A percentile compares a stretch with the other conserved stretches of the same genome.
Evolutionary conservation across 73 alveolate genomes (phyloP).

Genomic region (Paraurostyla sp.): DNA sequence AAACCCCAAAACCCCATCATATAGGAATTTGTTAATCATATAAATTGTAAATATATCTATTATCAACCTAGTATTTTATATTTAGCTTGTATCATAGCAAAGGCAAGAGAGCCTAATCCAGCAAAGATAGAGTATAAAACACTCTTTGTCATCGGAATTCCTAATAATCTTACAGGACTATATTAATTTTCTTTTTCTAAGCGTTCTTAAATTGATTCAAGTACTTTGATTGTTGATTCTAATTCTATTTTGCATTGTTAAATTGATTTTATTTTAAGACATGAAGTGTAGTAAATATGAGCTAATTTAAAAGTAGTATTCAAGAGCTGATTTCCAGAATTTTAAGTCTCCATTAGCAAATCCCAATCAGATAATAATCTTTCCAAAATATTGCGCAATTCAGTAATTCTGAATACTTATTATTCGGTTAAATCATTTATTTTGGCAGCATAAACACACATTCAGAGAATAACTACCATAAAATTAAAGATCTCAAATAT

Average conservation of each 20-base stretch:
- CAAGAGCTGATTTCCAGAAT: not conserved
- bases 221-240: not conserved
- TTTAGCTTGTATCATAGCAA: not conserved
- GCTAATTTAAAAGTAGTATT: not conserved
- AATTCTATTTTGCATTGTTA: conserved; percentile 26
- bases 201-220: conserved; percentile 11
- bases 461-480: not conserved
- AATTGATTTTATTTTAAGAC: not conserved
- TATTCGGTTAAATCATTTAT: not conserved
- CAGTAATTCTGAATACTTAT: conserved; percentile 23
- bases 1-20: no score
- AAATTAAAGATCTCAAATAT: not conserved
- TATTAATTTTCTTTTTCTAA: conserved; percentile 23
- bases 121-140: not conserved
- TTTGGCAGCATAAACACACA: not conserved
- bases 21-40: no score
- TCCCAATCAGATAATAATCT: conserved; percentile 19
- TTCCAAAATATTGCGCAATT: conserved; percentile 19
- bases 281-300: not conserved
- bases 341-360: not conserved
- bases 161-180: not conserved
- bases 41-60: no score
- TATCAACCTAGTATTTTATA: not conserved
- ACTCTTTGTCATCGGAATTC: conserved; percentile 31
- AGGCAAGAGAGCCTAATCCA: not conserved